A percentile compares a stretch with the other conserved stretches of the same genome.
phyloP scores from a whole-genome alignment of 2,329 filamentous ascomycete species.

The Diaporthe citri region DNA sequence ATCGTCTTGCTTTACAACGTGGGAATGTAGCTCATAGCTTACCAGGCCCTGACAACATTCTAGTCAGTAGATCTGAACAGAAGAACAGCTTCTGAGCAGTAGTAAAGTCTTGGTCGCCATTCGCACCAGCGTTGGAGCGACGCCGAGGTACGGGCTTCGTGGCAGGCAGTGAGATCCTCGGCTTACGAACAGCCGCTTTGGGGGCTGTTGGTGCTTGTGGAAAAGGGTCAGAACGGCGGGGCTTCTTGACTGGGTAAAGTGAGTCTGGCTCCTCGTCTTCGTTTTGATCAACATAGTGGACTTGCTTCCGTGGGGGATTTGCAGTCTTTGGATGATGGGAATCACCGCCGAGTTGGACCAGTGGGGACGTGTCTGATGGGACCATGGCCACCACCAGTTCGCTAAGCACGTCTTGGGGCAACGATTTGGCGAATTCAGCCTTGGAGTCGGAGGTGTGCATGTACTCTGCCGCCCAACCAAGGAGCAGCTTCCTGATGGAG shows the following conservation, averaged over 20 bases:
- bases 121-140: conserved; percentile 45
- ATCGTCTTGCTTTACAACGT: neutral
- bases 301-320: conserved; percentile 55
- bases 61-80: conserved; percentile 67
- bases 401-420: conserved; percentile 72
- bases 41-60: conserved; percentile 74
- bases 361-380: conserved; percentile 59
- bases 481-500: conserved; percentile 68
- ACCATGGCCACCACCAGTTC: conserved; percentile 74
- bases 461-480: conserved; percentile 74
- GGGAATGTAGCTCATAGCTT: conserved; percentile 41
- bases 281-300: conserved; percentile 62
- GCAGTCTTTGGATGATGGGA: conserved; percentile 40
- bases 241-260: conserved; percentile 53
- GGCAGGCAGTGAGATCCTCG: conserved; percentile 15
- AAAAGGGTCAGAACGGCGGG: conserved; percentile 55
- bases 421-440: conserved; percentile 69
- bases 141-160: conserved; percentile 49
- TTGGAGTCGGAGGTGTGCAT: conserved; percentile 69
- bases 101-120: conserved; percentile 50
- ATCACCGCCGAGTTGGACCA: conserved; percentile 49
- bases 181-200: conserved; percentile 39
- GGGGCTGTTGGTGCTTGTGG: conserved; percentile 42
- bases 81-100: conserved; percentile 66
- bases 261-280: conserved; percentile 55